Evolutionary conservation across 2,329 filamentous ascomycete genomes (phyloP).

Genomic region (Chaetomium olivaceum): DNA sequence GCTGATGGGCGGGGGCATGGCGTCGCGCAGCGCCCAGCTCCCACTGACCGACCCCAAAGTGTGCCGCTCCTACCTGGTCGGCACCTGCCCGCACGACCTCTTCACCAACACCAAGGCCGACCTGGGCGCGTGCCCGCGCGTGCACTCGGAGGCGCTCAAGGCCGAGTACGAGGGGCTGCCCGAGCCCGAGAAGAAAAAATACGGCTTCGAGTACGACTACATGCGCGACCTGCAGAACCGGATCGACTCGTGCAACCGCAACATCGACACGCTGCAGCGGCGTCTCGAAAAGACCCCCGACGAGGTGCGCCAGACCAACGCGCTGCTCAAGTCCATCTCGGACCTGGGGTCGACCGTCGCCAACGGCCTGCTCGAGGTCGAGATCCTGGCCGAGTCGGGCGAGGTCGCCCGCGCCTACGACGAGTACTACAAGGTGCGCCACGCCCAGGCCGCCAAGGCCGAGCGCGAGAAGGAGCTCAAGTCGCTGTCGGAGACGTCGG

Average conservation of each 20-base stretch:
- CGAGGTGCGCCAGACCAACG: constrained; percentile 93
- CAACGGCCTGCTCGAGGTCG: constrained; percentile 80
- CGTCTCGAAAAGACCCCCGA: constrained; percentile 96
- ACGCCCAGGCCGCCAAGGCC: constrained; percentile 76
- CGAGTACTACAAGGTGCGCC: constrained; percentile 83
- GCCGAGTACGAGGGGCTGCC: constrained; percentile 79
- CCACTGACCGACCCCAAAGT: constrained; percentile 90
- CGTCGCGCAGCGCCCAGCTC: constrained; percentile 75
- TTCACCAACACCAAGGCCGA: constrained; percentile 99
- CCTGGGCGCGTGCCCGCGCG: constrained; percentile 81
- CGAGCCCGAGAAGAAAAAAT: constrained; percentile 69
- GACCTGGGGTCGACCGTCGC: constrained; percentile 78
- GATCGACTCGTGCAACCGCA: constrained; percentile 92
- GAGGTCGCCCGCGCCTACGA: constrained; percentile 80
- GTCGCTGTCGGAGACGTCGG: constrained; percentile 84
- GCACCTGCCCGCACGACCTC: constrained; percentile 95
- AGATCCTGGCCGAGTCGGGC: constrained; percentile 78
- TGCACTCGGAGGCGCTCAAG: constrained; percentile 86
- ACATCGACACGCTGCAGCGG: constrained; percentile 87
- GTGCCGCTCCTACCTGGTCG: constrained; percentile 89
- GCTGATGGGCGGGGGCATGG: constrained; percentile 77
- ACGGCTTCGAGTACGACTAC: constrained; percentile 96
- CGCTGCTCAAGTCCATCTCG: constrained; percentile 80
- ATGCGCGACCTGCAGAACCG: constrained; percentile 94
- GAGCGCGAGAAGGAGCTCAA: constrained; percentile 88